These are phyloP conservation scores for Nepenthes mirabilis DNA, from an alignment of 148 eudicot genomes.

Conservation along the genomic window DNA sequence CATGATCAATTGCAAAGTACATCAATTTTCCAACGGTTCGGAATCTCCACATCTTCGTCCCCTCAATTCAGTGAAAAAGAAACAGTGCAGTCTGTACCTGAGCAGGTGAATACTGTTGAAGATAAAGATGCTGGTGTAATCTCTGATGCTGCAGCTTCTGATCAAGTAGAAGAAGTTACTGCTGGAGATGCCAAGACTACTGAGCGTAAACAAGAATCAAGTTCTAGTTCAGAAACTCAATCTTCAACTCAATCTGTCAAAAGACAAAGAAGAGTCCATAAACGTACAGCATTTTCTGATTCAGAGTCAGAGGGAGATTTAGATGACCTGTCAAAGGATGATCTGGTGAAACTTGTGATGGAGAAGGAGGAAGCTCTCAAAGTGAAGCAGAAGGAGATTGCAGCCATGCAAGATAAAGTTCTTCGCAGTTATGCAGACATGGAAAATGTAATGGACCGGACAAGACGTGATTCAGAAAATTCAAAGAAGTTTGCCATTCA, in stretches of 20 bases:
- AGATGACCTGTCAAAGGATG: slow-evolving; percentile 49
- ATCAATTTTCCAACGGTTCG: slow-evolving; percentile 26
- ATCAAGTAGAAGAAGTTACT: slow-evolving; percentile 13
- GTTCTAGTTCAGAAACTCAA: slow-evolving; percentile 19
- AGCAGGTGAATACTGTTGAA: slow-evolving; percentile 11
- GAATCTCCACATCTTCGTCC: slow-evolving; percentile 63
- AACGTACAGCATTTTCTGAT: slow-evolving; percentile 37
- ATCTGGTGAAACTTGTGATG: slow-evolving; percentile 51
- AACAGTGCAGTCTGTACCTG: slow-evolving; percentile 20
- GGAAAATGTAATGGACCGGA: slow-evolving; percentile 76
- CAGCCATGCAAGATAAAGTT: slow-evolving; percentile 57
- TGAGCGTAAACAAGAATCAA: slow-evolving; percentile 27
- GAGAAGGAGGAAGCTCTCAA: slow-evolving; percentile 58
- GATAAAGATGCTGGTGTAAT: slow-evolving; percentile 14
- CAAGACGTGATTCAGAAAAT: slow-evolving; percentile 75
- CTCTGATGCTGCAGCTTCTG: background rate
- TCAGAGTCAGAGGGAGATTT: slow-evolving; percentile 53
- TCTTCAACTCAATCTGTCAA: slow-evolving; percentile 16
- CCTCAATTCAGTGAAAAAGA: slow-evolving; percentile 34
- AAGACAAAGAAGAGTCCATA: slow-evolving; percentile 22
- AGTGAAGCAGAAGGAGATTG: slow-evolving; percentile 45
- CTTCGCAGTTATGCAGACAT: slow-evolving; percentile 72
- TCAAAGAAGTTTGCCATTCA: slow-evolving; percentile 89
- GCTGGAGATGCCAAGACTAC: slow-evolving; percentile 16
- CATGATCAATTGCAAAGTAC: slow-evolving; percentile 14